Conservation (phyloP, 2,329 filamentous ascomycete species). For the Periconia sp. region DNA sequence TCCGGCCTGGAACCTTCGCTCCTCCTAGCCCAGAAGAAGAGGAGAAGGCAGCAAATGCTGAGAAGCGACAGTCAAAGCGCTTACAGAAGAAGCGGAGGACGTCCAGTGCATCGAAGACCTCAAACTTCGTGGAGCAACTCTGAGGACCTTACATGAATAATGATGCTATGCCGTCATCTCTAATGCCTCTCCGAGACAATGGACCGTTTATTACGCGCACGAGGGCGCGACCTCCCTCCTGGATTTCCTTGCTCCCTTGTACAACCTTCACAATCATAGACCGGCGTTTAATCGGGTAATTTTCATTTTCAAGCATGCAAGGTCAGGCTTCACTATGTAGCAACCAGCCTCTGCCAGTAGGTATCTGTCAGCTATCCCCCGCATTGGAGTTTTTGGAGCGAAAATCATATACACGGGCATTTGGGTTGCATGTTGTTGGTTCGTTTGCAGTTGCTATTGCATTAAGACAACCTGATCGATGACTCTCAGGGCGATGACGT, state of each 20-base stretch:
- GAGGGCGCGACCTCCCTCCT: constrained; percentile 21
- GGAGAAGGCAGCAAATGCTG: constrained; percentile 25
- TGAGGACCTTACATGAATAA: constrained; percentile 29
- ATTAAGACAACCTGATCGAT: too few relatives aligned
- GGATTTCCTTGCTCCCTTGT: constrained; percentile 27
- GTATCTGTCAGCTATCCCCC: constrained; percentile 14
- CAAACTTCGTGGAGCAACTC: constrained; percentile 46
- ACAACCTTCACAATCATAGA: constrained; percentile 22
- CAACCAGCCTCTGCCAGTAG: constrained; percentile 12
- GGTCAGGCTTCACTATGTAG: constrained; percentile 14
- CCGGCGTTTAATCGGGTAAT: constrained; percentile 16
- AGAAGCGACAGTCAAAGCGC: constrained; percentile 47
- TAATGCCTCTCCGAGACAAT: constrained; percentile 17
- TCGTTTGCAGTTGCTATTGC: too few relatives aligned
- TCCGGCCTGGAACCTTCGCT: constrained; percentile 47
- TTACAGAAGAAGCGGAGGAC: constrained; percentile 52
- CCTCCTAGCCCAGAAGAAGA: constrained; percentile 36
- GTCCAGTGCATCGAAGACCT: constrained; percentile 36
- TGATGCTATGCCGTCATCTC: constrained; percentile 16
- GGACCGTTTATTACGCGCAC: constrained; percentile 18
- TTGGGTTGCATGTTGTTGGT: constrained; percentile 1
- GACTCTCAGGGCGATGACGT: too few relatives aligned
- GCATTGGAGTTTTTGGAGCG: constrained; percentile 5
- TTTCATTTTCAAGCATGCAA: constrained; percentile 6
- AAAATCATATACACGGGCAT: constrained; percentile 2